These are phyloP conservation scores for Colletotrichum kahawae DNA, from an alignment of 2,329 filamentous ascomycete species.

Conservation along the genomic window DNA sequence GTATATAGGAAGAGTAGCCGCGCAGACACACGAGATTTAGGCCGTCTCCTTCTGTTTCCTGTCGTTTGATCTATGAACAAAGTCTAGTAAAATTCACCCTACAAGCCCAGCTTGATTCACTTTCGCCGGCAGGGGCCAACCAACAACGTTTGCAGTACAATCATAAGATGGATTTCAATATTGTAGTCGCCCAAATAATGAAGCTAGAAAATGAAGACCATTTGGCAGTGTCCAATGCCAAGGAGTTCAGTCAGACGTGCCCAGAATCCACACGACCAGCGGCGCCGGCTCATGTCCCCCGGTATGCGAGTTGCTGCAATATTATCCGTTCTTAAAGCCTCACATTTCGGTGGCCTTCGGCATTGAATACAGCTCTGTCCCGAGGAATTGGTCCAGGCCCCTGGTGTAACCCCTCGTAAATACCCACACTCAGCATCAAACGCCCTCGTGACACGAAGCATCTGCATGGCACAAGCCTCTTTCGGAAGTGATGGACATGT, in stretches of 20 bases:
- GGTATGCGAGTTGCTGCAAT: not conserved
- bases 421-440: not conserved
- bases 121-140: too few species aligned
- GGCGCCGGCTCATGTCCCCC: not conserved
- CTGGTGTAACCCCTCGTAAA: not conserved
- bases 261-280: not conserved
- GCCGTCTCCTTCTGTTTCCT: too few species aligned
- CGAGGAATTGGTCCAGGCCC: not conserved
- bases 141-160: too few species aligned
- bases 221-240: too few species aligned
- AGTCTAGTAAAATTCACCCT: too few species aligned
- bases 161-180: too few species aligned
- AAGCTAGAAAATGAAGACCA: too few species aligned
- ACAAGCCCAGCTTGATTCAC: too few species aligned
- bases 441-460: not conserved
- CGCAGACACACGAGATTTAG: too few species aligned
- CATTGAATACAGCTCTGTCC: not conserved
- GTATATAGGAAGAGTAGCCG: too few species aligned
- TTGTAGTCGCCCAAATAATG: too few species aligned
- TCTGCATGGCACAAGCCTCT: not conserved
- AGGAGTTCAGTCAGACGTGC: not conserved
- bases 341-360: not conserved
- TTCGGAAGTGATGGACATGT: not conserved
- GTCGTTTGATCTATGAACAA: too few species aligned
- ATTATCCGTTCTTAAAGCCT: not conserved